phyloP scores from a whole-genome alignment of 2,329 filamentous ascomycete species.

The Pseudonectria buxi region DNA sequence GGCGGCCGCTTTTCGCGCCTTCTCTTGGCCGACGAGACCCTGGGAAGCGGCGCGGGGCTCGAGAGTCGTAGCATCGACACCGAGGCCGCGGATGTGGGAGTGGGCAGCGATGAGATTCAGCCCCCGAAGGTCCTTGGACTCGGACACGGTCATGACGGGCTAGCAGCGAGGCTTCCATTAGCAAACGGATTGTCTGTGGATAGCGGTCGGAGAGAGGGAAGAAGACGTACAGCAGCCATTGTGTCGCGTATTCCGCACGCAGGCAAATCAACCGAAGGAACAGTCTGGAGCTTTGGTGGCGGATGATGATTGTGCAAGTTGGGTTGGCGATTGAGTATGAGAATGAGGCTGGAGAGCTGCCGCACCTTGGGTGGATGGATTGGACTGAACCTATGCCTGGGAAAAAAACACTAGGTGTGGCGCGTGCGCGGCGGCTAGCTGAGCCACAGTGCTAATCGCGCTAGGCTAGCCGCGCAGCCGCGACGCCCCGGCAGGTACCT shows the following conservation, averaged over 20 bases:
- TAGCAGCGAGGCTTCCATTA: conserved; percentile 25
- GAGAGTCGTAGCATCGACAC: conserved; percentile 84
- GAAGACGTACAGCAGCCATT: conserved; percentile 47
- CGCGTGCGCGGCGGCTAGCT: not conserved
- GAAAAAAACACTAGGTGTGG: too few species aligned
- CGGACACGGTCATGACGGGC: conserved; percentile 73
- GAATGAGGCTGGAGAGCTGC: not conserved
- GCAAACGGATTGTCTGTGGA: conserved; percentile 1
- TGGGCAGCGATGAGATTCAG: conserved; percentile 97
- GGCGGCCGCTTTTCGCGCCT: conserved; percentile 91
- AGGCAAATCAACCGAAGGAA: conserved; percentile 4
- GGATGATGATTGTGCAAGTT: not conserved
- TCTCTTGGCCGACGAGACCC: conserved; percentile 91
- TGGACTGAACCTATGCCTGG: too few species aligned
- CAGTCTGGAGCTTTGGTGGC: conserved; percentile 4
- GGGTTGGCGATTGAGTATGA: not conserved
- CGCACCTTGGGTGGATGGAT: not conserved
- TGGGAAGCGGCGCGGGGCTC: conserved; percentile 82
- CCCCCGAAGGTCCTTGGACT: conserved; percentile 91
- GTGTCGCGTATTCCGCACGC: conserved; percentile 24
- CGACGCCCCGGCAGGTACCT: too few species aligned
- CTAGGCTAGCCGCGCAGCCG: too few species aligned
- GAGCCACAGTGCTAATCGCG: too few species aligned
- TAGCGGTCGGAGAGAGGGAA: conserved; percentile 5
- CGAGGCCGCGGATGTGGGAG: conserved; percentile 93